Evolutionary conservation across 108 stramenopile genomes (phyloP), one percentile per base, ranked within the genome.

Genomic region (Skeletonema marinoi): DNA sequence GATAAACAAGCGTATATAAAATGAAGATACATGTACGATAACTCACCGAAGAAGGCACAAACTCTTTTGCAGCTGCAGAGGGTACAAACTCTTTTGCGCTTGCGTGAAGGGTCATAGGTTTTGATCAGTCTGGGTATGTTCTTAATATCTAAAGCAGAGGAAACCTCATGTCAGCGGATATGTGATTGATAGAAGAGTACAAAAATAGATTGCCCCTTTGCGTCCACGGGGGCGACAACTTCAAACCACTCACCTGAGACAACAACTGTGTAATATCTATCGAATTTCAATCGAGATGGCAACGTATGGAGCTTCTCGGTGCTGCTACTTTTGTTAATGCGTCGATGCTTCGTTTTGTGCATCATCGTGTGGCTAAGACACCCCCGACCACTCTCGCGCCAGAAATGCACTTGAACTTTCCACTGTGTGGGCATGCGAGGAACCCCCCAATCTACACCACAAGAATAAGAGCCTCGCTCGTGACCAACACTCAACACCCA

Each of bases 41-140:
- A 69, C 75, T 68, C 46, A 77, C 75, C 67, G 67, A 13, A 32
- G 75, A 68, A 30, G 75, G 75, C 39, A 77, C 75, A 77, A 77
- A 77, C 60, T 61, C 67, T 50, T 77, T 77, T 33, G 75, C 75
- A 50, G 39, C 60, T 44, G 75, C 75, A 59, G 69, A 70, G 13
- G 69, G 69, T 1, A 70, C 54, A 19, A 70, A 70, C 56, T 70
- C 69, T 41, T 70, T 70, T 25, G 69, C 69, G 69, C 8, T 56
- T 58, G 69, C 69, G 19, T 70, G 69, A 35, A 70, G 69, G 16
- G 69, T 25, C 69, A 56, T 56, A 25, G 16, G 54, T 29, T 25
- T 56, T 56, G 54, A 56, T 56, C 54, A 21, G 19, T 56, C 19
- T 9, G 9, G 3, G 21, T 56, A 10, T 56, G 19, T 11, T 56